Percentiles rank a stretch among this genome's conserved stretches.
These are phyloP conservation scores for Sporothrix inflata DNA, from an alignment of 2,329 filamentous ascomycete genomes.

Conservation along the genomic window DNA sequence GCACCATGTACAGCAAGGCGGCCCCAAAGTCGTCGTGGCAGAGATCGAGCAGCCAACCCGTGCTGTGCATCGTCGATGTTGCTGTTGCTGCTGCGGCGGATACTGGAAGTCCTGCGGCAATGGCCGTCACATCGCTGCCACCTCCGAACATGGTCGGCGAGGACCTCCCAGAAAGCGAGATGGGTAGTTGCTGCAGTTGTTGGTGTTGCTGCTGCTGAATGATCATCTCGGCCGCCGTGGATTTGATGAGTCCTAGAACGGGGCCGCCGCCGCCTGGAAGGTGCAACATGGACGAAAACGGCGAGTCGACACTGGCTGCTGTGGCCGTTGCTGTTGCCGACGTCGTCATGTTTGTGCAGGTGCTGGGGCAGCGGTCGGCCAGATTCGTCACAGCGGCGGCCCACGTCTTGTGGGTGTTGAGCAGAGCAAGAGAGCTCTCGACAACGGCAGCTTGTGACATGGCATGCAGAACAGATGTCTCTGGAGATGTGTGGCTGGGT, in stretches of 20 bases:
- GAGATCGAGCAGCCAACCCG: conserved; percentile 36
- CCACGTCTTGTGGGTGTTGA: conserved; percentile 36
- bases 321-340: background rate
- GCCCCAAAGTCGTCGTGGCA: conserved; percentile 37
- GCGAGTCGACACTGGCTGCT: background rate
- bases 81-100: background rate
- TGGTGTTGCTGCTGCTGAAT: background rate
- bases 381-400: background rate
- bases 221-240: conserved; percentile 16
- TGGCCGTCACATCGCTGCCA: background rate
- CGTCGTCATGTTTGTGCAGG: conserved; percentile 23
- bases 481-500: too few relatives aligned
- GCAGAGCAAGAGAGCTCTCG: conserved; percentile 34
- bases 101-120: background rate
- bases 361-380: conserved; percentile 1
- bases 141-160: conserved; percentile 13
- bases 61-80: background rate
- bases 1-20: conserved; percentile 34
- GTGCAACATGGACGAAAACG: background rate
- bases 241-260: background rate
- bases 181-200: background rate
- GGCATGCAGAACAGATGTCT: too few relatives aligned
- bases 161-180: background rate
- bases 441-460: conserved; percentile 29
- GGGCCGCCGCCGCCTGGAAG: background rate